Evolutionary conservation across 2,329 filamentous ascomycete species (phyloP).

Genomic region (Aspergillus hiratsukae): DNA sequence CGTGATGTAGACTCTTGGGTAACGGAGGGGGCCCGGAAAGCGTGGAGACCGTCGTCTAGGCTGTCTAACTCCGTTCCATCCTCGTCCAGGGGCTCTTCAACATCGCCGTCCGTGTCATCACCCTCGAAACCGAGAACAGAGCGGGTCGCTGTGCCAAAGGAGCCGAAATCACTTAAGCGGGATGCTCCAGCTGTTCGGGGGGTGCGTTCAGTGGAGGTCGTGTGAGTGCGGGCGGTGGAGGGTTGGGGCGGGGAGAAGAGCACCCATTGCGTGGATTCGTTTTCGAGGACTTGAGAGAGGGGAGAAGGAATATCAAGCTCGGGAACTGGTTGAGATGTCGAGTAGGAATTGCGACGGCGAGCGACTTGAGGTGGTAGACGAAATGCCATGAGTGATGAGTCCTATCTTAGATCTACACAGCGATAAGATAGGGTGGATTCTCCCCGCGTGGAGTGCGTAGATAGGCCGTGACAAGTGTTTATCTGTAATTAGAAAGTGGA

Average conservation of each 20-base stretch:
- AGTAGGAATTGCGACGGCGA: slow-evolving; percentile 32
- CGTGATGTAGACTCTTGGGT: slow-evolving; percentile 38
- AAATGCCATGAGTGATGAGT: slow-evolving; percentile 31
- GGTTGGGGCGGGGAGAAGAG: slow-evolving; percentile 76
- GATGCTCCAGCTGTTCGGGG: slow-evolving; percentile 66
- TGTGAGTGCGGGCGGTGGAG: slow-evolving; percentile 65
- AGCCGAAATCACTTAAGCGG: slow-evolving; percentile 74
- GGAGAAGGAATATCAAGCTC: slow-evolving; percentile 24
- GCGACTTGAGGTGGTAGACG: slow-evolving; percentile 34
- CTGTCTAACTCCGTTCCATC: slow-evolving; percentile 79
- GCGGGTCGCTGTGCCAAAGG: slow-evolving; percentile 64
- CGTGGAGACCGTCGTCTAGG: slow-evolving; percentile 84
- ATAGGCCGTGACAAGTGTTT: not conserved
- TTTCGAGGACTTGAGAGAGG: slow-evolving; percentile 44
- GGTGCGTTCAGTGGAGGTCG: slow-evolving; percentile 61
- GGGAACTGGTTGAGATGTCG: slow-evolving; percentile 23
- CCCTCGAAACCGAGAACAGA: slow-evolving; percentile 42
- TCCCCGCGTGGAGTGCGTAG: slow-evolving; percentile 14
- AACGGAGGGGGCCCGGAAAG: slow-evolving; percentile 66
- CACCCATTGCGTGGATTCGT: slow-evolving; percentile 90
- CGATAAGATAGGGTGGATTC: slow-evolving; percentile 15
- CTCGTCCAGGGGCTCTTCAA: slow-evolving; percentile 56
- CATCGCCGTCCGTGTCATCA: slow-evolving; percentile 44
- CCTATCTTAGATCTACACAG: slow-evolving; percentile 1
- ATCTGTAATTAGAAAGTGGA: not conserved